These are phyloP conservation scores for Aspergillus aculeatinus DNA, from an alignment of 2,329 filamentous ascomycete genomes.

Conservation along the genomic window DNA sequence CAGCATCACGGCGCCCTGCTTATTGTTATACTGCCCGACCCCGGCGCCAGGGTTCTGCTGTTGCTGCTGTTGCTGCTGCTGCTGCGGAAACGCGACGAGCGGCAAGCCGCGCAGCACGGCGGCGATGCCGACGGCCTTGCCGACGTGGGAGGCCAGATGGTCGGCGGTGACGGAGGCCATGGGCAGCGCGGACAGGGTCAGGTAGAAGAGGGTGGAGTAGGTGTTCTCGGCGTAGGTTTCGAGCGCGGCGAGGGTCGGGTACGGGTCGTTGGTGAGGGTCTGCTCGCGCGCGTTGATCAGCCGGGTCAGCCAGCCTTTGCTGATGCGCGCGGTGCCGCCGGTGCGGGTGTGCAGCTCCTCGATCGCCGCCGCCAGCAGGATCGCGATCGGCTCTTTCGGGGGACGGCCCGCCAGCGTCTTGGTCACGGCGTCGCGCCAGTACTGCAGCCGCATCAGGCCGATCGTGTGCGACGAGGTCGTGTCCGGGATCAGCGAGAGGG, in stretches of 20 bases:
- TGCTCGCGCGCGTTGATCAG: constrained; percentile 79
- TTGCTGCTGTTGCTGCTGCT: constrained; percentile 19
- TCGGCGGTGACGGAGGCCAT: constrained; percentile 81
- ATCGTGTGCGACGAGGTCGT: constrained; percentile 84
- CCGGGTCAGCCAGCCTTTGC: constrained; percentile 72
- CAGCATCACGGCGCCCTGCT: constrained; percentile 69
- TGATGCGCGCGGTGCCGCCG: constrained; percentile 51
- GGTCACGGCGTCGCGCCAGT: constrained; percentile 85
- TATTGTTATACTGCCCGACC: constrained; percentile 31
- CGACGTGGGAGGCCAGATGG: constrained; percentile 90
- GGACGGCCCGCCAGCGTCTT: constrained; percentile 74
- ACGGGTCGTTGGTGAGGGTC: constrained; percentile 80
- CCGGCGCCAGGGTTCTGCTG: constrained; percentile 44
- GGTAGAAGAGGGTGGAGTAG: constrained; percentile 88
- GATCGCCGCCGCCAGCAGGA: constrained; percentile 74
- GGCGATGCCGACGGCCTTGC: constrained; percentile 86
- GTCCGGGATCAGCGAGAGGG: constrained; percentile 86
- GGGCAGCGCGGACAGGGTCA: constrained; percentile 76
- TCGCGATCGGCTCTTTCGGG: constrained; percentile 86
- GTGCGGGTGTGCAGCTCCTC: constrained; percentile 54
- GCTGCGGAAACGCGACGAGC: constrained; percentile 75
- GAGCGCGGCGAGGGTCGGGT: constrained; percentile 67
- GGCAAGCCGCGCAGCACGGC: constrained; percentile 85
- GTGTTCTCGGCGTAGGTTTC: constrained; percentile 94
- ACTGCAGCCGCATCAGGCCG: constrained; percentile 85